Conservation (phyloP, 1,284 basidiomycete species). For the Anthracocystis walkeri region DNA sequence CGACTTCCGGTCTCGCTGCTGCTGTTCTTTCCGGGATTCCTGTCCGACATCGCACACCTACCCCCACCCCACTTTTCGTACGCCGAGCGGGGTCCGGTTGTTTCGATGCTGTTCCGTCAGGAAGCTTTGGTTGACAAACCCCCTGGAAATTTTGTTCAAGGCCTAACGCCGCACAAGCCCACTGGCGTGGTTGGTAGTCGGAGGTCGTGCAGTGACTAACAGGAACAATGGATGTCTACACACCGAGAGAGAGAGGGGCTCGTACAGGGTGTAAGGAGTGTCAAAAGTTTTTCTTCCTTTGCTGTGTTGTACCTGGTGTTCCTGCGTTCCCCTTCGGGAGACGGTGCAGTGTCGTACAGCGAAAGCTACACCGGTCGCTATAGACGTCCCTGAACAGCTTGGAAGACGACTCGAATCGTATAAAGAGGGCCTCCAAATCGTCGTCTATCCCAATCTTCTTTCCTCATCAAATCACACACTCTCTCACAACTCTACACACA, state of each 20-base stretch:
- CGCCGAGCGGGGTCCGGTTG: constrained; percentile 5
- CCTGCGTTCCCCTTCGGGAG: neutral
- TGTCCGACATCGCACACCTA: too few species aligned
- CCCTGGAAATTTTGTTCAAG: constrained; percentile 1
- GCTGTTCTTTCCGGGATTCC: too few species aligned
- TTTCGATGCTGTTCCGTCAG: neutral
- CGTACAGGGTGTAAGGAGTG: too few species aligned
- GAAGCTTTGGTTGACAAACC: neutral
- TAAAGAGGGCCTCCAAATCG: constrained; percentile 18
- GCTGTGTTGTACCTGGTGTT: neutral
- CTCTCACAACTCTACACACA: neutral
- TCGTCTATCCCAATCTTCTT: neutral
- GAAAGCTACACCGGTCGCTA: neutral
- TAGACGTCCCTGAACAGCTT: neutral
- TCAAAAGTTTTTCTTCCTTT: neutral
- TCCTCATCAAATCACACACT: constrained; percentile 8
- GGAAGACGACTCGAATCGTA: constrained; percentile 13
- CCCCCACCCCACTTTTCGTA: neutral
- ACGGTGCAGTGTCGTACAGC: neutral
- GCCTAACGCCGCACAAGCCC: too few species aligned
- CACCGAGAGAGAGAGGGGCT: too few species aligned
- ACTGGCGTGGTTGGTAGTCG: neutral
- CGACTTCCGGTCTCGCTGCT: too few species aligned
- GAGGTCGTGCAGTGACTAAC: neutral
- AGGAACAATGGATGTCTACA: too few species aligned